Evolutionary conservation across 768 basidiomycete species (phyloP).

Genomic region (Podaxis sp.): DNA sequence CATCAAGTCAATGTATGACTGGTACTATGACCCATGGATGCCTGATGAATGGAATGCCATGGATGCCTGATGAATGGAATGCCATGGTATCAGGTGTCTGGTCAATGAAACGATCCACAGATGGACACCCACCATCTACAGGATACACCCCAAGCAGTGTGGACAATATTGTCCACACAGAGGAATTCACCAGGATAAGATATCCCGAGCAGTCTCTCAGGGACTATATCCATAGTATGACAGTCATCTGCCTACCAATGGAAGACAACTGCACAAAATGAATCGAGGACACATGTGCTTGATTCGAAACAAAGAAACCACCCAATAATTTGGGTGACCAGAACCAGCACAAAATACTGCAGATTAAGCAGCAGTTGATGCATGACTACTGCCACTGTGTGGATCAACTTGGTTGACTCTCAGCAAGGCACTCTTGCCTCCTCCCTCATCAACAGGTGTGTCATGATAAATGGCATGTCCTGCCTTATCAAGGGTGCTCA

Average conservation of each 20-base stretch:
- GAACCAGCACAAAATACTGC: neutral
- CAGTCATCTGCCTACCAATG: too few relatives aligned
- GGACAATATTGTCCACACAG: neutral
- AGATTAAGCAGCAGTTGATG: neutral
- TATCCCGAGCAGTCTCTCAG: neutral
- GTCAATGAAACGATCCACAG: neutral
- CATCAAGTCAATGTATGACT: neutral
- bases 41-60: neutral
- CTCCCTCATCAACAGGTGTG: too few relatives aligned
- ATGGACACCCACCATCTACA: too few relatives aligned
- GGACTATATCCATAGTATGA: too few relatives aligned
- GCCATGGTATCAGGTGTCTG: neutral
- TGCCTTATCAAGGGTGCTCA: too few relatives aligned
- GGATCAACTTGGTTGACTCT: too few relatives aligned
- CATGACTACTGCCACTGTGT: too few relatives aligned
- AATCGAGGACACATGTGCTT: too few relatives aligned
- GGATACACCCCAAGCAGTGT: too few relatives aligned
- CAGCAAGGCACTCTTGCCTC: too few relatives aligned
- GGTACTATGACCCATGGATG: neutral
- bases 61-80: neutral
- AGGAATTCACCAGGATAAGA: neutral
- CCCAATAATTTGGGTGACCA: neutral
- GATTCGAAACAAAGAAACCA: neutral
- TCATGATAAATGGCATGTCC: too few relatives aligned
- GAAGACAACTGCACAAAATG: too few relatives aligned